Evolutionary conservation across 495 filamentous ascomycete species (phyloP), one percentile per base, ranked within the genome.

Genomic region (Jackrogersella multiformis): DNA sequence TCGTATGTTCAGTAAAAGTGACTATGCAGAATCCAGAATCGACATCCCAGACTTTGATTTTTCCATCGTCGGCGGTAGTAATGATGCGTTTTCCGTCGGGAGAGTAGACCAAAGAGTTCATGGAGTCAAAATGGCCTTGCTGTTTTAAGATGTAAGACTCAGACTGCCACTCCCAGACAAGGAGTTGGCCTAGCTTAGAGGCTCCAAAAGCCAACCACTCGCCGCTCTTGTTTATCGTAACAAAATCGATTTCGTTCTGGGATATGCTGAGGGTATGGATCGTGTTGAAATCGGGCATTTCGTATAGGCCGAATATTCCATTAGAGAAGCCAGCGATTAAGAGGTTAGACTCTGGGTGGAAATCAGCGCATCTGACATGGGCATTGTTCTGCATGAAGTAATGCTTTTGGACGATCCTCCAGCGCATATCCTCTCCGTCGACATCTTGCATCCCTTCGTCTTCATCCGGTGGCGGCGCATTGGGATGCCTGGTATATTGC

Each of bases 101-200:
- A 4, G 96, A 96, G 77, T 98, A 98, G 10, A 88, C 89, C 5
- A 99, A 81, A 6, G 94, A 82, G 76, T 97, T 98, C 88, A 97
- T 92, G n/a, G 92, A 89, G 73, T 99, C 96, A 48, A 96, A 91
- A 77, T 99, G 95, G 1, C 94, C 94, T 77, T 98, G 95, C 72
- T 99, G 95, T 76, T 98, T 99, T 32, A 99, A 78, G 57, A 99
- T 94, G 77, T 98, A 98, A n/a, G 96, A 97, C 75, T 99, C 95
- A 1, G 96, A 98, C 72, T 98, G 96, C 96, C 96, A 98, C 76
- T 99, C 95, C 95, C 95, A 99, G 21, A 99, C 96, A 34, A 99
- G 83, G 12, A 99, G 80, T 66, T 99, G 95, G 10, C 95, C 95
- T 23, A 96, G 85, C 57, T 94, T 94, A 13, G 96, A 96, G 4